These are phyloP conservation scores for Hura crepitans DNA, from an alignment of 441 rosid genomes.

Conservation along the genomic window DNA sequence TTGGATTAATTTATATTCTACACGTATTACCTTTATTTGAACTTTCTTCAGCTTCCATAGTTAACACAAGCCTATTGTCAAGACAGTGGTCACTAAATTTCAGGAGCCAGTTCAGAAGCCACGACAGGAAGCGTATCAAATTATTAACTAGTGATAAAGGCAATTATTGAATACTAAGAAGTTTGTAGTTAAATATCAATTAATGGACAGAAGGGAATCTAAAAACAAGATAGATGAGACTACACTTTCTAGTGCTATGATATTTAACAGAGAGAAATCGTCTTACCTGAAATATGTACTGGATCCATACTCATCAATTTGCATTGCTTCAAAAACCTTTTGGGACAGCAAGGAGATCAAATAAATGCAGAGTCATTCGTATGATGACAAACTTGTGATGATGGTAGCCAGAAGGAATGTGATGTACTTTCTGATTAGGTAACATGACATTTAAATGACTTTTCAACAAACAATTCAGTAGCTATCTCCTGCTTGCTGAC, in stretches of 20 bases:
- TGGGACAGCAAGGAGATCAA: slow-evolving; percentile 3
- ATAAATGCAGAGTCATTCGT: neutral
- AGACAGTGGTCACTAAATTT: neutral
- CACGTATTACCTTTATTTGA: neutral
- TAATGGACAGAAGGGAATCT: neutral
- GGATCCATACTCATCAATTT: neutral
- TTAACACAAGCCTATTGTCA: neutral
- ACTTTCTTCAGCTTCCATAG: slow-evolving; percentile 4
- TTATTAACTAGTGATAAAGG: neutral
- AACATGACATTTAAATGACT: neutral
- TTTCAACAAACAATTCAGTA: neutral
- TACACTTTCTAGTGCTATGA: neutral
- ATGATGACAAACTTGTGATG: neutral
- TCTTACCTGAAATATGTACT: slow-evolving; percentile 2
- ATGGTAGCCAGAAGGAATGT: neutral
- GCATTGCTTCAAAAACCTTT: neutral
- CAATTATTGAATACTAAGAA: neutral
- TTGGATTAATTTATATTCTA: slow-evolving; percentile 31
- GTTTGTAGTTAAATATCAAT: neutral
- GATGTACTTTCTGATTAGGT: neutral
- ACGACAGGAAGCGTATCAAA: neutral
- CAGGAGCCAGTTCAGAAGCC: slow-evolving; percentile 11
- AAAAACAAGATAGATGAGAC: neutral
- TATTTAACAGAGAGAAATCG: neutral
- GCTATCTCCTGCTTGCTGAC: neutral